A percentile compares a stretch with the other conserved stretches of the same genome.
Evolutionary conservation across 2,329 filamentous ascomycete genomes (phyloP).

Genomic region (Trichoderma sp.): DNA sequence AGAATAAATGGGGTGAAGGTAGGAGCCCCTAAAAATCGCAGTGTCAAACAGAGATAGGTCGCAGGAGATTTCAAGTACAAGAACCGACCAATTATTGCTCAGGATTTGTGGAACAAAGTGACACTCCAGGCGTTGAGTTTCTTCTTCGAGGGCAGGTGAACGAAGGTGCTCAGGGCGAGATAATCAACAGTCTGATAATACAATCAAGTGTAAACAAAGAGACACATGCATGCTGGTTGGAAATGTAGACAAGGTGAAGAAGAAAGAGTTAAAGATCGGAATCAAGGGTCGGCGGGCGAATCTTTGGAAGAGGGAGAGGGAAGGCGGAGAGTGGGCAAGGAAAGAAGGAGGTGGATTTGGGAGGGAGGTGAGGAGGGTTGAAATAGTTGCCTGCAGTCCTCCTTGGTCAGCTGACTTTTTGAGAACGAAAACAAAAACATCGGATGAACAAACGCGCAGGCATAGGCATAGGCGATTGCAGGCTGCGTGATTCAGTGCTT

Average conservation of each 20-base stretch:
- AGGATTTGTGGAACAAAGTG: background rate
- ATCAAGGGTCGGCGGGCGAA: no score
- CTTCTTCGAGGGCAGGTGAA: background rate
- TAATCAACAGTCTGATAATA: background rate
- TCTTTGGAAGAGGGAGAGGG: no score
- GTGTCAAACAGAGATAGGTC: background rate
- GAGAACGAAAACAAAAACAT: background rate
- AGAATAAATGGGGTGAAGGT: background rate
- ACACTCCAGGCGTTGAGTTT: no score
- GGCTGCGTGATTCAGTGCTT: background rate
- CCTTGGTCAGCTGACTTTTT: background rate
- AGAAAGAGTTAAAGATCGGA: no score
- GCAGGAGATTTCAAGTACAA: background rate
- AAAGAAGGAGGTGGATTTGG: background rate
- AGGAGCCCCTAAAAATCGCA: background rate
- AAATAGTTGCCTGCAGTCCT: background rate
- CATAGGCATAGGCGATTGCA: background rate
- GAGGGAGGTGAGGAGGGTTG: background rate
- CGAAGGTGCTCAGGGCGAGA: background rate
- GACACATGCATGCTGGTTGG: accelerated
- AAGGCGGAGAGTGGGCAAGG: background rate
- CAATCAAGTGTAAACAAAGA: background rate
- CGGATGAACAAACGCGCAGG: background rate
- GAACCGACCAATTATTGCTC: background rate
- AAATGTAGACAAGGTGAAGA: background rate